These are phyloP conservation scores for Brassica nigra DNA, from an alignment of 345 rosid genomes.

Conservation along the genomic window DNA sequence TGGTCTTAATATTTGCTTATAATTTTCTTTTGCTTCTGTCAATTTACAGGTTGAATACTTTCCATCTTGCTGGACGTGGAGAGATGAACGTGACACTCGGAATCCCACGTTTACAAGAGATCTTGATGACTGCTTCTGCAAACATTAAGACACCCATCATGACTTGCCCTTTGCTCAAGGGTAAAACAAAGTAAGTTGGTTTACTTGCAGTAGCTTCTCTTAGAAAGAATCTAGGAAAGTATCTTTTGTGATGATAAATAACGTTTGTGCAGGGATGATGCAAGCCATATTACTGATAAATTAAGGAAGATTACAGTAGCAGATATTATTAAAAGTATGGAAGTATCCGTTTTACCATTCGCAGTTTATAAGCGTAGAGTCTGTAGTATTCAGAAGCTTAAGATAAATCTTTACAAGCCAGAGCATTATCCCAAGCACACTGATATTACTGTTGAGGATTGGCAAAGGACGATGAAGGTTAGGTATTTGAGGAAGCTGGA, in stretches of 20 bases:
- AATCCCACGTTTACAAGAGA: conserved; percentile 95
- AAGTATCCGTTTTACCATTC: conserved; percentile 63
- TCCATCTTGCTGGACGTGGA: conserved; percentile 99
- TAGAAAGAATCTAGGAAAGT: not conserved
- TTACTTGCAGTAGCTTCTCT: not conserved
- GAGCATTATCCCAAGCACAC: conserved; percentile 57
- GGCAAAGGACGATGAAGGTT: conserved; percentile 59
- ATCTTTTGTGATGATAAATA: not conserved
- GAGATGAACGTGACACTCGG: conserved; percentile 99
- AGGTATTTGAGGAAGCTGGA: conserved; percentile 76
- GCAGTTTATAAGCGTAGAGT: conserved; percentile 38
- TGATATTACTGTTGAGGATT: conserved; percentile 55
- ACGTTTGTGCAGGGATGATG: conserved; percentile 65
- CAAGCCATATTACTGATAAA: conserved; percentile 63
- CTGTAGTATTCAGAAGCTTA: conserved; percentile 78
- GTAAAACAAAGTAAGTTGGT: conserved; percentile 63
- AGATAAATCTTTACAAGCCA: conserved; percentile 68
- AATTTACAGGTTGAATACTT: conserved; percentile 77
- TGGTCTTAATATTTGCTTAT: conserved; percentile 11
- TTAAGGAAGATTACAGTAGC: conserved; percentile 81
- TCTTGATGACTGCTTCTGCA: conserved; percentile 82
- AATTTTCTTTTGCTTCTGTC: not conserved
- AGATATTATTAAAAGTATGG: conserved; percentile 70
- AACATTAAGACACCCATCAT: conserved; percentile 87
- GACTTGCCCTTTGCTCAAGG: conserved; percentile 81